Evolutionary conservation across 495 filamentous ascomycete species (phyloP).

Genomic region (Xylaria longipes): DNA sequence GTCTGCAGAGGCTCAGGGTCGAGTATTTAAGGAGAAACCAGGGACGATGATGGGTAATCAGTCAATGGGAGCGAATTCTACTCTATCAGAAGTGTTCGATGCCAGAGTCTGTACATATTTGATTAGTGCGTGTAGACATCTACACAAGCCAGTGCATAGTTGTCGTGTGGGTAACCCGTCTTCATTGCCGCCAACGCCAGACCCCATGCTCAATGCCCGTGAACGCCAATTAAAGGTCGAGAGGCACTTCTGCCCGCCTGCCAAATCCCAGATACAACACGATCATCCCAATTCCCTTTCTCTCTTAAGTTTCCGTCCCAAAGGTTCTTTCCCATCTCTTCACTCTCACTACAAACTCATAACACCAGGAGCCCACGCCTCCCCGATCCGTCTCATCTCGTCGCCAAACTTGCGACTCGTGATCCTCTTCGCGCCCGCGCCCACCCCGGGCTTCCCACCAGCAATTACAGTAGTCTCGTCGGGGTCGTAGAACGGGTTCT

Average conservation of each 20-base stretch:
- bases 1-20: slow-evolving; percentile 47
- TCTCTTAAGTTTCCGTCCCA: neutral
- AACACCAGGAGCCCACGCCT: slow-evolving; percentile 67
- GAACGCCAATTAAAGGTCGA: slow-evolving; percentile 6
- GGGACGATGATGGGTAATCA: neutral
- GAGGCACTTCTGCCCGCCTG: neutral
- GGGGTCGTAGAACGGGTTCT: slow-evolving; percentile 94
- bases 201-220: slow-evolving; percentile 34
- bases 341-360: slow-evolving; percentile 41
- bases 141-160: neutral
- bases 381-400: slow-evolving; percentile 85
- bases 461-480: slow-evolving; percentile 68
- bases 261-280: neutral
- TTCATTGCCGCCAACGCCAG: slow-evolving; percentile 8
- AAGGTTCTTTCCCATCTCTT: neutral
- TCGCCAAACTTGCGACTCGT: slow-evolving; percentile 79
- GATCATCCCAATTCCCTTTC: neutral
- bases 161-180: neutral
- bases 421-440: slow-evolving; percentile 68
- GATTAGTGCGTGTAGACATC: slow-evolving; percentile 18
- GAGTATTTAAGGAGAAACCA: slow-evolving; percentile 33
- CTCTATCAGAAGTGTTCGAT: neutral
- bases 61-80: neutral
- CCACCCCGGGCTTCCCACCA: slow-evolving; percentile 42
- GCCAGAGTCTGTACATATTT: slow-evolving; percentile 12